phyloP scores from a whole-genome alignment of 106 monocot species.

The Phalaenopsis aphrodite region DNA sequence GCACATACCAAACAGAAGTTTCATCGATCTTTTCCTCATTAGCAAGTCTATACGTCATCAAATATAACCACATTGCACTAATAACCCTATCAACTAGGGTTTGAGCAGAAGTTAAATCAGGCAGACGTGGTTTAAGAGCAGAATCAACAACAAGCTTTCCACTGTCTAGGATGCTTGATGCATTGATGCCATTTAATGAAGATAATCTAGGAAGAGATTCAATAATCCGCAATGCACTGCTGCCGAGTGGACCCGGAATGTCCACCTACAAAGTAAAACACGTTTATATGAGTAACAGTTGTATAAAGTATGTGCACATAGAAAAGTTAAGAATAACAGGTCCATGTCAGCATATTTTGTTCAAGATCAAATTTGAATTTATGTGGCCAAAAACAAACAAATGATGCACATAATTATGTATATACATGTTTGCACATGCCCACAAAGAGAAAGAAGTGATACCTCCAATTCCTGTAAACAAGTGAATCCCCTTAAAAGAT shows the following conservation, averaged over 20 bases:
- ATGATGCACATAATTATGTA: neutral
- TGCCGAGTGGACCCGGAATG: conserved; percentile 89
- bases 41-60: conserved; percentile 97
- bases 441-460: conserved; percentile 2
- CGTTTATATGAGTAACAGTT: neutral
- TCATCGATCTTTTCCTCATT: conserved; percentile 99
- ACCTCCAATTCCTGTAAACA: conserved; percentile 76
- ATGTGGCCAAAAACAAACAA: neutral
- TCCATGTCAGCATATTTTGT: conserved; percentile 2
- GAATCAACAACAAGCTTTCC: conserved; percentile 79
- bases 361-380: neutral
- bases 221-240: conserved; percentile 61
- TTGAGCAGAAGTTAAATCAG: conserved; percentile 58
- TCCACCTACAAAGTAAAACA: conserved; percentile 57
- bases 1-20: conserved; percentile 79
- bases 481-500: conserved; percentile 40
- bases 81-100: conserved; percentile 65
- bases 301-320: neutral
- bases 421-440: neutral
- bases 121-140: conserved; percentile 61
- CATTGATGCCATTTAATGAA: conserved; percentile 56
- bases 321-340: neutral
- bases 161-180: conserved; percentile 49
- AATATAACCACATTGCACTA: conserved; percentile 90
- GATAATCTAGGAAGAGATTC: conserved; percentile 57